Conservation (phyloP, 129 eudicot species). For the Ambrosia trifida region DNA sequence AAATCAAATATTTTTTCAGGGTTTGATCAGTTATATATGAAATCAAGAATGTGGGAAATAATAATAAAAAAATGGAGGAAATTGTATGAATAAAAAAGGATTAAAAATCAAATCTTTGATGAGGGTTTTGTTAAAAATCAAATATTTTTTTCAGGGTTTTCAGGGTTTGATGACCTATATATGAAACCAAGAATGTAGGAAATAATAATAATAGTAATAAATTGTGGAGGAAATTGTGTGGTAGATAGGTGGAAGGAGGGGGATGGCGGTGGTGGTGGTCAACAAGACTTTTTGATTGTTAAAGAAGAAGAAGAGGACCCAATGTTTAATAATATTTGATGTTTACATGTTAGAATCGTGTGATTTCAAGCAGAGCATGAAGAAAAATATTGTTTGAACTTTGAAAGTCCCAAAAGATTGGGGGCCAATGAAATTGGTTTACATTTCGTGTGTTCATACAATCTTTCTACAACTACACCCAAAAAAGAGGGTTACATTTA, state of each 20-base stretch:
- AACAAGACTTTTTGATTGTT: constrained; percentile 34
- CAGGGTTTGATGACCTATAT: no score
- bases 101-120: no score
- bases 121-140: no score
- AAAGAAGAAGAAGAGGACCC: constrained; percentile 33
- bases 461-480: neutral
- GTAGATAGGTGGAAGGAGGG: constrained; percentile 61
- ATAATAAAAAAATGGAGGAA: no score
- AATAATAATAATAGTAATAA: no score
- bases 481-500: neutral
- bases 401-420: constrained; percentile 23
- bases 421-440: constrained; percentile 28
- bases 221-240: constrained; percentile 45
- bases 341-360: constrained; percentile 15
- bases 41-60: no score
- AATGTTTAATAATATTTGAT: constrained; percentile 2
- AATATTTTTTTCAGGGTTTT: no score
- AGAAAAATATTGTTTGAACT: constrained; percentile 12
- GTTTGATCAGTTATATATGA: no score
- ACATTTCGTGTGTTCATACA: constrained; percentile 23
- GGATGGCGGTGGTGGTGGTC: constrained; percentile 40
- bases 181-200: no score
- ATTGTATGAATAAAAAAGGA: no score
- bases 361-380: constrained; percentile 19
- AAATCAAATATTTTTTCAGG: no score